phyloP scores from a whole-genome alignment of 768 basidiomycete genomes.

The Sporobolomyces pararoseus region DNA sequence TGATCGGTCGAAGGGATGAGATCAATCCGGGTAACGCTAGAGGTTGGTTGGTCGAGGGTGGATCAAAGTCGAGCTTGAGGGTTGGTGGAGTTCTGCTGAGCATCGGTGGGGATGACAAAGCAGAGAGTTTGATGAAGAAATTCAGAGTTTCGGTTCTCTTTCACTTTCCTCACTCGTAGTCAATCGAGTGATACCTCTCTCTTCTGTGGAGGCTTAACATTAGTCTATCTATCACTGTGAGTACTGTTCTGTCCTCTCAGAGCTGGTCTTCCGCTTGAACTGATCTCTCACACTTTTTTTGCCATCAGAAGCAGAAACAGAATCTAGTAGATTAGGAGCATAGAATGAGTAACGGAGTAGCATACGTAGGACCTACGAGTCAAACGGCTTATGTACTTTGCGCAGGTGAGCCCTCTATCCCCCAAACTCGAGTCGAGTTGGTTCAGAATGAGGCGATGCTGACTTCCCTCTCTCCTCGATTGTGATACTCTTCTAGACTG shows the following conservation, averaged over 20 bases:
- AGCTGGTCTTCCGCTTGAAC: no score
- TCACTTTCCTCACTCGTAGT: no score
- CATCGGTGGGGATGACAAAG: not conserved
- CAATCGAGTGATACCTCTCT: no score
- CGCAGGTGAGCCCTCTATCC: slow-evolving; percentile 35
- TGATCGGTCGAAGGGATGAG: slow-evolving; percentile 36
- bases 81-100: not conserved
- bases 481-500: slow-evolving; percentile 44
- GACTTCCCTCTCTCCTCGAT: not conserved
- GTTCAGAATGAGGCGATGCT: slow-evolving; percentile 6
- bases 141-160: no score
- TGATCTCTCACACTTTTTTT: no score
- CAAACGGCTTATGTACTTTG: slow-evolving; percentile 48
- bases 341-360: slow-evolving; percentile 35
- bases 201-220: no score
- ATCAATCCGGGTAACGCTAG: slow-evolving; percentile 30
- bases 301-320: no score
- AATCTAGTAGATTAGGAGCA: no score
- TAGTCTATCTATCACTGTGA: no score
- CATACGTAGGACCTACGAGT: slow-evolving; percentile 37
- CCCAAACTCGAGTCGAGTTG: not conserved
- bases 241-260: no score
- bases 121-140: no score
- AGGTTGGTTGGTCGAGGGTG: not conserved
- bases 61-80: not conserved